Conservation (phyloP, 257 asterid species). For the Mitragyna speciosa region DNA sequence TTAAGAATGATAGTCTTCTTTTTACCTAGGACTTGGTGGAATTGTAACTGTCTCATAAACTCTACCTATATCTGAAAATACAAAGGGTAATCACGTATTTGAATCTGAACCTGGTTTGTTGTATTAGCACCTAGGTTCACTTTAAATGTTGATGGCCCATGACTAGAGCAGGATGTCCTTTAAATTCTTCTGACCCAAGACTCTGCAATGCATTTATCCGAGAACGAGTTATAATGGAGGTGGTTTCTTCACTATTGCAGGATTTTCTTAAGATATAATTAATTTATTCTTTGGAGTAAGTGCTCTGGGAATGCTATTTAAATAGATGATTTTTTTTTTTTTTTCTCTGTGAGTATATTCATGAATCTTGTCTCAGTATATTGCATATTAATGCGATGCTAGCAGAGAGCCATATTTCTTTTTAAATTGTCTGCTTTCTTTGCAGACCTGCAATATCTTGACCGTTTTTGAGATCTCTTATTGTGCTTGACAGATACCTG, state of each 20-base stretch:
- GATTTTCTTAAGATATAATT: neutral
- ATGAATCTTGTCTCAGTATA: neutral
- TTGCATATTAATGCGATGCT: neutral
- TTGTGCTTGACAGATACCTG: slow-evolving; percentile 72
- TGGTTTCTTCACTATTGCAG: neutral
- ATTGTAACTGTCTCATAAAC: neutral
- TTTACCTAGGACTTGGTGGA: neutral
- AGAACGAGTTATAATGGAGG: neutral
- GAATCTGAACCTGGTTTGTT: neutral
- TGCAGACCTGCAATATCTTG: slow-evolving; percentile 17
- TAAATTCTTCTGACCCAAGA: neutral
- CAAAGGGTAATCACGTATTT: neutral
- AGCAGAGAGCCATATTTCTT: neutral
- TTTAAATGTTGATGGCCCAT: neutral
- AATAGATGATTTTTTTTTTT: neutral
- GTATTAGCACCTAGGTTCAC: neutral
- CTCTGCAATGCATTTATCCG: neutral
- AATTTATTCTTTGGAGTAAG: neutral
- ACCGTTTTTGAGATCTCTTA: slow-evolving; percentile 28
- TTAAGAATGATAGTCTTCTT: too few relatives aligned
- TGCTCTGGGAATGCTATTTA: neutral
- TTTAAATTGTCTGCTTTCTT: slow-evolving; percentile 18
- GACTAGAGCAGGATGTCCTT: neutral
- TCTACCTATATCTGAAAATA: neutral
- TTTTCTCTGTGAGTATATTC: neutral